Evolutionary conservation across 371 early-diverging fungal genomes (phyloP).

Genomic region (Mucor circinelloides): DNA sequence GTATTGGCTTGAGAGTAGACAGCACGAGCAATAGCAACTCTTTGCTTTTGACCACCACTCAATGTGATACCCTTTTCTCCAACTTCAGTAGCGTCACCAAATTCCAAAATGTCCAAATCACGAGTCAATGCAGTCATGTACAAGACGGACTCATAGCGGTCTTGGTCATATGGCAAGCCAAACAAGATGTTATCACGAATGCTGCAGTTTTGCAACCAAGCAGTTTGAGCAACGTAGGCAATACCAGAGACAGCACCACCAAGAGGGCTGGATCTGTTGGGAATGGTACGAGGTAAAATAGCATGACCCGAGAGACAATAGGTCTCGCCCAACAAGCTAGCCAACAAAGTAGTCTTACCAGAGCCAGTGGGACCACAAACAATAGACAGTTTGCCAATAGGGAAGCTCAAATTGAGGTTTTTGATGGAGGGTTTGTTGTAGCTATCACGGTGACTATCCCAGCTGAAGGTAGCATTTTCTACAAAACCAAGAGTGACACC

Average conservation of each 20-base stretch:
- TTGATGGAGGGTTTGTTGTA: conserved; percentile 49
- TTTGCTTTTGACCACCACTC: conserved; percentile 87
- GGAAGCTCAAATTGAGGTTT: conserved; percentile 61
- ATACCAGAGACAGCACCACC: conserved; percentile 56
- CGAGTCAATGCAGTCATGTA: conserved; percentile 74
- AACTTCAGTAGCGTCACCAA: conserved; percentile 88
- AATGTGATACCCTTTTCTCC: conserved; percentile 89
- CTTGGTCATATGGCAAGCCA: conserved; percentile 67
- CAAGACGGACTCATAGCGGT: conserved; percentile 64
- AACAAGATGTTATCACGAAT: conserved; percentile 85
- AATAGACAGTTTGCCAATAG: conserved; percentile 69
- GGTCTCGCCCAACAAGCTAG: conserved; percentile 65
- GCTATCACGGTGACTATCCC: conserved; percentile 41
- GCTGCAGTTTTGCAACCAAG: conserved; percentile 84
- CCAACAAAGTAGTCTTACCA: conserved; percentile 79
- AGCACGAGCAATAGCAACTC: conserved; percentile 77
- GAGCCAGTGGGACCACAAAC: conserved; percentile 81
- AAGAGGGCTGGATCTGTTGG: conserved; percentile 1
- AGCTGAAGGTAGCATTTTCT: conserved; percentile 55
- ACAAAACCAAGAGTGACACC: conserved; percentile 43
- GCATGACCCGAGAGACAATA: conserved; percentile 47
- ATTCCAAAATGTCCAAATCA: conserved; percentile 82
- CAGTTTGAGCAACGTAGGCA: conserved; percentile 84
- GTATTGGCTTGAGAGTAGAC: conserved; percentile 74
- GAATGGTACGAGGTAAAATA: conserved; percentile 45